Base-by-base conservation (phyloP, 1,284 basidiomycete genomes). In the Cutaneotrichosporon sp. region DNA sequence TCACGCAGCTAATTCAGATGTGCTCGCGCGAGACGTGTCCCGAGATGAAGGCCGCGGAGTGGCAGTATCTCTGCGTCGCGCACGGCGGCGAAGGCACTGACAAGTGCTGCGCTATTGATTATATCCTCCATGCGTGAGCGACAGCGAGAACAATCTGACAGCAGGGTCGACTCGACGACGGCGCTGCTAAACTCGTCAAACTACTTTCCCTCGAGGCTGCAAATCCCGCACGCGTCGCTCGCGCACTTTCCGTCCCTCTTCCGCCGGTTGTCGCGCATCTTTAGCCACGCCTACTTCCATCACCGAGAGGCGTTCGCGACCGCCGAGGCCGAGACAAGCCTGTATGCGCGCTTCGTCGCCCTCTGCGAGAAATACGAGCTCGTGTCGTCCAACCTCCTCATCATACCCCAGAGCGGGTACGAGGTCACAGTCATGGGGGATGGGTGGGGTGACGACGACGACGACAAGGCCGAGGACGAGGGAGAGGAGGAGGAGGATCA, bases 31-130 rank as follows among this genome's bases (percentile, higher is more conserved):
- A 85, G 58, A 87, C 89, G 10, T 98, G 95, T 82, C 90, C 91
- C 2, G 90, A 96, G 78, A 97, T 98, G 95, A 96, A 96, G 78
- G 94, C 95, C 16, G 91, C 90, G 59, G 92, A 97, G 83, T 97
- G 95, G 92, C 84, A 93, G 51, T 98, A 96, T 80, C 83, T 98
- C 4, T 99, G 96, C 74, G 94, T 96, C 34, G 93, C 94, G 0
- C 95, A 97, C 72, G 76, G 74, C 9, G 70, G 69, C 13, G 73
- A 71, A 16, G 72, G 69, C 5, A 70, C 72, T 0, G 73, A 74
- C 86, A 89, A 92, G 86, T 99, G 96, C 81, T 95, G 91, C 76
- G 96, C 95, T 1, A 96, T 97, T 63, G 95, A 97, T 83, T 98
- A 98, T 80, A 97, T 96, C 66, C 83, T 94, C 9, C 96, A 98